Evolutionary conservation across 202 grass and related monocot species (phyloP), one percentile per base, ranked within the genome.

Genomic region (Saccharum hybrid): DNA sequence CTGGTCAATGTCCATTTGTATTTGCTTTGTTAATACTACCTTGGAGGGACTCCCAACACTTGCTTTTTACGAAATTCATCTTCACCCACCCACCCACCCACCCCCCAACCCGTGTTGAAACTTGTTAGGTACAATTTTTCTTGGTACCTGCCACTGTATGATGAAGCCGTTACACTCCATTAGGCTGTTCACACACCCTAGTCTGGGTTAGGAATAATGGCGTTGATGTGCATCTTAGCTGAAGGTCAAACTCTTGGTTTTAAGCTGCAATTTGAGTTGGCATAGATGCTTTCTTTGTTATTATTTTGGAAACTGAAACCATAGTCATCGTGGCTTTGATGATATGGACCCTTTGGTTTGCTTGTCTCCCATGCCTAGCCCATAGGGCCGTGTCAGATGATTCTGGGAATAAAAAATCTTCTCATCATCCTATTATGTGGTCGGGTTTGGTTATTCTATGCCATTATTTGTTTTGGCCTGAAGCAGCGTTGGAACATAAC

Each of bases 401-500:
- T 67, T 48, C 19, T 69, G 34, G 67, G 79, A 8, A 56, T 45
- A 62, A 23, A 42, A n/a, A 49, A 37, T 61, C 48, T 69, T 36
- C 3, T 30, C 18, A 72, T 48, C 62, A 34, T 14, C 63, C 40
- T 56, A 36, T 39, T 57, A n/a, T 30, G 76, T 54, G 64, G 22
- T 5, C 43, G 4, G 19, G 12, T 37, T n/a, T 63, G 52, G 2
- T 33, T 69, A 70, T 45, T 45, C 26, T 67, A 16, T 49, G 64
- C 46, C 46, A 72, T 66, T 54, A 28, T 80, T 81, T 48, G 18
- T 68, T 82, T 74, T 75, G 61, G 11, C 56, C 68, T 71, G 34
- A 71, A 86, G 38, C 21, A 23, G 46, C 13, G 8, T 62, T 2
- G 33, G 39, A 42, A 42, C 40, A 5, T 2, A 37, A 8, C 36